Evolutionary conservation across 768 basidiomycete species (phyloP).

Genomic region (Mycena floridula): DNA sequence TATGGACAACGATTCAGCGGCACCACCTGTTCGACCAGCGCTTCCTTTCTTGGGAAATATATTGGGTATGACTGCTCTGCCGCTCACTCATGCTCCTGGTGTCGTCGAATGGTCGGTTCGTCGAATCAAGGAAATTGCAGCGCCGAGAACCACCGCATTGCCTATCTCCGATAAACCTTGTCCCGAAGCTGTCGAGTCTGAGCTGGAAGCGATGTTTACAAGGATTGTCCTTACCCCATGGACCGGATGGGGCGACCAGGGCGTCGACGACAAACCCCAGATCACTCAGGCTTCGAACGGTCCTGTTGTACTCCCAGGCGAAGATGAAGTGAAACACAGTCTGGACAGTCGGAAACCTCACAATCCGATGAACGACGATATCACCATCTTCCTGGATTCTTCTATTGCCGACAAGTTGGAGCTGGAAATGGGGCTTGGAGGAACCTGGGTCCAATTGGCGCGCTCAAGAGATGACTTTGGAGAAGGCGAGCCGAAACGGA

Average conservation of each 20-base stretch:
- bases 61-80: constrained; percentile 39
- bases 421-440: constrained; percentile 56
- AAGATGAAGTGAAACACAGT: constrained; percentile 1
- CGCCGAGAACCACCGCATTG: constrained; percentile 18
- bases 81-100: constrained; percentile 46
- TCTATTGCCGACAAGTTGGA: constrained; percentile 32
- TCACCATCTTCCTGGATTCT: constrained; percentile 52
- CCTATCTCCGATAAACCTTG: constrained; percentile 2
- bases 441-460: constrained; percentile 65
- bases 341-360: constrained; percentile 24
- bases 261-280: constrained; percentile 18
- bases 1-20: neutral
- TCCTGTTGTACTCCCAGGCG: constrained; percentile 4
- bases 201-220: constrained; percentile 39
- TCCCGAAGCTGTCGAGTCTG: constrained; percentile 34
- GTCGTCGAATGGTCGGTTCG: constrained; percentile 54
- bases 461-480: constrained; percentile 23
- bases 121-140: constrained; percentile 33
- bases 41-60: constrained; percentile 23
- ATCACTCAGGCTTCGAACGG: constrained; percentile 7
- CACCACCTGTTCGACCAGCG: neutral
- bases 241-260: constrained; percentile 33
- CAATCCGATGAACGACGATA: constrained; percentile 49
- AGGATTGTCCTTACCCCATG: constrained; percentile 53
- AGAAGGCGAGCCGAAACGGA: constrained; percentile 17